Evolutionary conservation across 2,329 filamentous ascomycete genomes (phyloP).

Genomic region (Colletotrichum neosansevieriae): DNA sequence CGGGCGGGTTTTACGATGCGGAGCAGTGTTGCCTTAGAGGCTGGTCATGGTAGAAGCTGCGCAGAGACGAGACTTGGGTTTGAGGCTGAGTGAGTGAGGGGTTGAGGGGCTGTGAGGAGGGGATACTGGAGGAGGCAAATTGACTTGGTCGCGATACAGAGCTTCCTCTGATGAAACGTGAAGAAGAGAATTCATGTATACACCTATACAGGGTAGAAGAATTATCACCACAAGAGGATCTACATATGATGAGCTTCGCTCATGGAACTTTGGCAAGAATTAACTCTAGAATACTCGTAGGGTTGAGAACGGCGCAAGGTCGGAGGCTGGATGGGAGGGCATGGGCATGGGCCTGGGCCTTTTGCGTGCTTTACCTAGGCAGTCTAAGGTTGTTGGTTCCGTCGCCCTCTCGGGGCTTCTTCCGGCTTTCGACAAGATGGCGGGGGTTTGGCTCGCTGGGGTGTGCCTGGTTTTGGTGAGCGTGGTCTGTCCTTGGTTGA

Average conservation of each 20-base stretch:
- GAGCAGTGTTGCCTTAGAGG: conserved; percentile 15
- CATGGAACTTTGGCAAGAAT: not conserved
- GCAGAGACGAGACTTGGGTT: not conserved
- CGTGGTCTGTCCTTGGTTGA: conserved; percentile 11
- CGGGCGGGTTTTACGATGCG: not conserved
- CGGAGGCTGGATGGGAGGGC: not conserved
- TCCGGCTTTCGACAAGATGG: conserved; percentile 8
- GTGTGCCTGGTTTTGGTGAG: conserved; percentile 11
- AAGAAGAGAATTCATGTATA: too few relatives aligned
- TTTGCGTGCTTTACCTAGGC: conserved; percentile 1
- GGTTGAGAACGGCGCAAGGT: conserved; percentile 4
- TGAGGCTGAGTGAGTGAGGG: conserved; percentile 23
- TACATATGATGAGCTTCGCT: not conserved
- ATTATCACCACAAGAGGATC: too few relatives aligned
- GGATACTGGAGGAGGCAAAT: too few relatives aligned
- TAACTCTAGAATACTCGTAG: not conserved
- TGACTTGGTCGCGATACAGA: not conserved
- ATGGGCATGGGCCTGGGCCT: not conserved
- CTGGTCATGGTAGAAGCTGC: not conserved
- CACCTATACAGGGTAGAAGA: too few relatives aligned
- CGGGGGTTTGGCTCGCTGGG: conserved; percentile 21
- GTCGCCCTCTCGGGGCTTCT: conserved; percentile 26
- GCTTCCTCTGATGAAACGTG: not conserved
- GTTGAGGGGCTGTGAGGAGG: conserved; percentile 2
- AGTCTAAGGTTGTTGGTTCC: conserved; percentile 3